Percentiles rank a stretch among this genome's conserved stretches.
Conservation (phyloP, 345 rosid species). For the Laguncularia racemosa region DNA sequence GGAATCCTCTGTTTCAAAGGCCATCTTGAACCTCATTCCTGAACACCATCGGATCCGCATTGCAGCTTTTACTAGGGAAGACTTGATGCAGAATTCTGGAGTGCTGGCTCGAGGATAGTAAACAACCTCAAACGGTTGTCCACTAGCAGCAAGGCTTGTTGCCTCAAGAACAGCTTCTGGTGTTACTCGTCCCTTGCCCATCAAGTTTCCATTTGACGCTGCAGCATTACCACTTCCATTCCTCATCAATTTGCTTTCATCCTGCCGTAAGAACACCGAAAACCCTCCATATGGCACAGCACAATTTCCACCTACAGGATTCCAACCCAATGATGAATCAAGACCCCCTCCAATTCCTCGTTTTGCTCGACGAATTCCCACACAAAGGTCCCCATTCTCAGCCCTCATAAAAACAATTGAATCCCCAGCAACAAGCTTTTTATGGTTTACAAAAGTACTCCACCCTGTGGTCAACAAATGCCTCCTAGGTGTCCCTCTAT, state of each 20-base stretch:
- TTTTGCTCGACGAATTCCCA: slow-evolving; percentile 65
- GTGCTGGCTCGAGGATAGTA: slow-evolving; percentile 63
- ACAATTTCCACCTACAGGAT: slow-evolving; percentile 30
- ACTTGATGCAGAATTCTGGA: slow-evolving; percentile 56
- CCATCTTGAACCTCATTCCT: slow-evolving; percentile 75
- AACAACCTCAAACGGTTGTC: slow-evolving; percentile 57
- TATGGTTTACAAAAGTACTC: slow-evolving; percentile 73
- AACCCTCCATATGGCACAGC: slow-evolving; percentile 41
- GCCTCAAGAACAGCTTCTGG: slow-evolving; percentile 55
- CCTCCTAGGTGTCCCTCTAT: slow-evolving; percentile 70
- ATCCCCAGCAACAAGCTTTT: slow-evolving; percentile 76
- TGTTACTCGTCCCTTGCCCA: slow-evolving; percentile 37
- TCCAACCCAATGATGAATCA: slow-evolving; percentile 58
- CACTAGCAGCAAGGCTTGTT: slow-evolving; percentile 41
- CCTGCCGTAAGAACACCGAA: slow-evolving; percentile 46
- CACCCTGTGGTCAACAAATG: slow-evolving; percentile 81
- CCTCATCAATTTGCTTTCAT: slow-evolving; percentile 32
- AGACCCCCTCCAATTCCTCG: slow-evolving; percentile 46
- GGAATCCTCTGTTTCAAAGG: slow-evolving; percentile 74
- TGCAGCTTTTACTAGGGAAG: slow-evolving; percentile 48
- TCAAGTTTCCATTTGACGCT: slow-evolving; percentile 18
- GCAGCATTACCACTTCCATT: slow-evolving; percentile 28
- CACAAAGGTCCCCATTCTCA: slow-evolving; percentile 65
- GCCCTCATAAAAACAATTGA: slow-evolving; percentile 68
- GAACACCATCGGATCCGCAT: slow-evolving; percentile 61